These are phyloP conservation scores for Fonsecaea erecta DNA, from an alignment of 2,329 filamentous ascomycete genomes.

Conservation along the genomic window DNA sequence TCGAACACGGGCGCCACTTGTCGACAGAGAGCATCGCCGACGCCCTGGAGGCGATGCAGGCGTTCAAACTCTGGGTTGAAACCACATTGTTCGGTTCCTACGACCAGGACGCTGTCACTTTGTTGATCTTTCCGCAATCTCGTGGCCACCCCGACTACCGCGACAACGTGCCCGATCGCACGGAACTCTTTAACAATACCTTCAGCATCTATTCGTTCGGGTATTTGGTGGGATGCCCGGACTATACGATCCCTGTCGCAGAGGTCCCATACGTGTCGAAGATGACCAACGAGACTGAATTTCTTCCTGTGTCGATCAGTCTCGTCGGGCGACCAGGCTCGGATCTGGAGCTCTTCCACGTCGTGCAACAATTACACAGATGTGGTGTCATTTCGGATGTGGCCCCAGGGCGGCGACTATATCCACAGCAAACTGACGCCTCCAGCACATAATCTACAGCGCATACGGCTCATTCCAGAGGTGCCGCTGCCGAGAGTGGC, in stretches of 20 bases:
- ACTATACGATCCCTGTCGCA: conserved; percentile 52
- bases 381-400: conserved; percentile 29
- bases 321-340: conserved; percentile 42
- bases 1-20: conserved; percentile 53
- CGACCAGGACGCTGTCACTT: conserved; percentile 32
- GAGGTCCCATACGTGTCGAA: conserved; percentile 42
- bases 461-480: background rate
- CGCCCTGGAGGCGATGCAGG: conserved; percentile 57
- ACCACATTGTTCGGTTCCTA: conserved; percentile 34
- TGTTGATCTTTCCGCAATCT: conserved; percentile 34
- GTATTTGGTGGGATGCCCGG: conserved; percentile 46
- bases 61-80: conserved; percentile 51
- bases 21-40: conserved; percentile 47
- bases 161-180: conserved; percentile 27
- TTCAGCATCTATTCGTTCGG: conserved; percentile 48
- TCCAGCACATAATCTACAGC: background rate
- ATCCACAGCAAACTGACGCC: background rate
- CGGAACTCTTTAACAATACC: conserved; percentile 49
- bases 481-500: background rate
- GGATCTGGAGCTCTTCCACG: conserved; percentile 40
- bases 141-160: conserved; percentile 33
- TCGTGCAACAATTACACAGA: conserved; percentile 27
- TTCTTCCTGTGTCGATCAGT: conserved; percentile 43
- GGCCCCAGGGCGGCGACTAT: conserved; percentile 26
- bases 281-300: conserved; percentile 40